Conservation (phyloP, 2,329 filamentous ascomycete genomes). For the Aspergillus texensis region DNA sequence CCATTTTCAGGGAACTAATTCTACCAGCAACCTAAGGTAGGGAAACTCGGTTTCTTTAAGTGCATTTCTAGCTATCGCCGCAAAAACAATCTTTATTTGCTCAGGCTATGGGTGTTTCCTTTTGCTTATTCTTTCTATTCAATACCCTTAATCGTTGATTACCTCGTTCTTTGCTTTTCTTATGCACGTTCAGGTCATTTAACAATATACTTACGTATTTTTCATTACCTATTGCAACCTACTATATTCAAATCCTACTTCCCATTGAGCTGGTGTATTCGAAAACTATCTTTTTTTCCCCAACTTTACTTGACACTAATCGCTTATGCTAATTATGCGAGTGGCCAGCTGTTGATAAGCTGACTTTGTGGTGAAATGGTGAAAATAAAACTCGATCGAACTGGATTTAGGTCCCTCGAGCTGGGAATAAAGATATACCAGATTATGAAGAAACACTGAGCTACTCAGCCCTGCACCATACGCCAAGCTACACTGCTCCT, state of each 20-base stretch:
- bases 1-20: not conserved
- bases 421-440: not conserved
- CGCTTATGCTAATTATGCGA: not conserved
- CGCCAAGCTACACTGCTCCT: not conserved
- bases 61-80: not conserved
- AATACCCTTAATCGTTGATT: not conserved
- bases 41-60: not conserved
- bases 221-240: not conserved
- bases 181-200: not conserved
- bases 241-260: not conserved
- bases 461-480: not conserved
- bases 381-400: not conserved
- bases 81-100: not conserved
- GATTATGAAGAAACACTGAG: too few relatives aligned
- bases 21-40: not conserved
- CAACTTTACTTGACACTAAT: not conserved
- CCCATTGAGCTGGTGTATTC: not conserved
- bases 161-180: not conserved
- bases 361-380: not conserved
- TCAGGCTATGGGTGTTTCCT: not conserved
- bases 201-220: not conserved
- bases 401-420: too few relatives aligned
- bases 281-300: not conserved
- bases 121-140: not conserved
- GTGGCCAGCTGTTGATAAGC: not conserved